Conservation (phyloP, 345 rosid species). For the Hypericum androsaemum region DNA sequence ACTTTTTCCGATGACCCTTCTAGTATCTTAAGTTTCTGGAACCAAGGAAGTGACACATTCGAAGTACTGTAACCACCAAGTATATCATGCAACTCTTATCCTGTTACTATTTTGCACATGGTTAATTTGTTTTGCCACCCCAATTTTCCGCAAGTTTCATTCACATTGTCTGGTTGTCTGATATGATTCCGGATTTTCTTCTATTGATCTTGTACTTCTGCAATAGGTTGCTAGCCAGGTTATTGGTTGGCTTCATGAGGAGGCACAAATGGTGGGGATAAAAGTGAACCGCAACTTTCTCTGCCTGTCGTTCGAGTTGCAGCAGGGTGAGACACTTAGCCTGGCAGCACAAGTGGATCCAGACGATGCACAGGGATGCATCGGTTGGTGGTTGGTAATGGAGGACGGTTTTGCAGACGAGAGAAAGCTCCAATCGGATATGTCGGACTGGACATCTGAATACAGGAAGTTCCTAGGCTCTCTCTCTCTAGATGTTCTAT, state of each 20-base stretch:
- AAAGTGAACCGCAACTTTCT: constrained; percentile 69
- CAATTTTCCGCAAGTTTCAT: constrained; percentile 1
- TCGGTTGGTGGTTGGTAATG: constrained; percentile 88
- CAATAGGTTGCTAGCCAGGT: constrained; percentile 85
- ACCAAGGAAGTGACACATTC: too few species aligned
- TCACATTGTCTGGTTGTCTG: constrained; percentile 11
- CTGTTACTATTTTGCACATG: too few species aligned
- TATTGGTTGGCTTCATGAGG: constrained; percentile 86
- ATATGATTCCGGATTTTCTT: too few species aligned
- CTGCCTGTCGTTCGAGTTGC: constrained; percentile 68
- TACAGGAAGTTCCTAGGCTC: constrained; percentile 64
- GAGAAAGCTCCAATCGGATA: constrained; percentile 32
- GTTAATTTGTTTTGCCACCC: background rate
- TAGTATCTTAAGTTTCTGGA: too few species aligned
- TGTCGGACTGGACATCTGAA: constrained; percentile 37
- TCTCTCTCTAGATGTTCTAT: constrained; percentile 56
- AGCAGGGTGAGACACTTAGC: constrained; percentile 71
- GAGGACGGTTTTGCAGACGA: constrained; percentile 64
- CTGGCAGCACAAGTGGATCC: constrained; percentile 82
- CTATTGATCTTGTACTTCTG: background rate
- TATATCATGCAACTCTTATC: too few species aligned
- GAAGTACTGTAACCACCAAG: too few species aligned
- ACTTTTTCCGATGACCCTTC: too few species aligned
- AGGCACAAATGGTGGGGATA: constrained; percentile 71
- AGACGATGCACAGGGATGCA: constrained; percentile 56